Evolutionary conservation across 164 flowering plant genomes (phyloP).

Genomic region (Stephania yunnanensis): DNA sequence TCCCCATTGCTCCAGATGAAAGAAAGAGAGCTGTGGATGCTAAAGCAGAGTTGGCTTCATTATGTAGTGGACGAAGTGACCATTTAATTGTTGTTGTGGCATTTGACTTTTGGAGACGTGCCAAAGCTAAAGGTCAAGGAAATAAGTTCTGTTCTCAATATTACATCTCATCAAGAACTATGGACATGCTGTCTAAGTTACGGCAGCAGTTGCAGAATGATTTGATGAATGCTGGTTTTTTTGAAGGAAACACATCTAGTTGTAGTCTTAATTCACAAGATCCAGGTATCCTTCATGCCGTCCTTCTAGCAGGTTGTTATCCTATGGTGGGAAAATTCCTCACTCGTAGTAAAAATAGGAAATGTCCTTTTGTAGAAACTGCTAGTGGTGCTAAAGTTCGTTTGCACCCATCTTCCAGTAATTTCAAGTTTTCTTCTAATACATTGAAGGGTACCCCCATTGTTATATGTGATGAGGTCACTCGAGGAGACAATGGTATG

Average conservation of each 20-base stretch:
- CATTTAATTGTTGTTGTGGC: constrained; percentile 81
- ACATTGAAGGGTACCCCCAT: constrained; percentile 30
- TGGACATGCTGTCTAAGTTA: constrained; percentile 68
- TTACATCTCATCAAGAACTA: constrained; percentile 57
- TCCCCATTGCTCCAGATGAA: constrained; percentile 64
- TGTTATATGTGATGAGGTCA: constrained; percentile 71
- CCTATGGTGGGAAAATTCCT: constrained; percentile 82
- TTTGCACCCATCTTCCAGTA: constrained; percentile 53
- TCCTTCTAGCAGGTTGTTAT: constrained; percentile 79
- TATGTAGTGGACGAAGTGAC: constrained; percentile 81
- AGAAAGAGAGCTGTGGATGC: constrained; percentile 66
- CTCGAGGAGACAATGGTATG: constrained; percentile 70
- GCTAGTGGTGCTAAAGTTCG: constrained; percentile 61
- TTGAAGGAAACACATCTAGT: constrained; percentile 45
- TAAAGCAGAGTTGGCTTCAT: constrained; percentile 60
- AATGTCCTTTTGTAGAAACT: constrained; percentile 46
- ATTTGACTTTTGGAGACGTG: constrained; percentile 81
- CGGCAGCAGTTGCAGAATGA: constrained; percentile 75
- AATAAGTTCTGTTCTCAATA: constrained; percentile 59
- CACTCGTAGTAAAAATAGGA: constrained; percentile 28
- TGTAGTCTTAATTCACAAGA: constrained; percentile 69
- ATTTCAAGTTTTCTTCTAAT: constrained; percentile 27
- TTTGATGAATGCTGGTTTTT: constrained; percentile 51
- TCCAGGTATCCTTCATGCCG: constrained; percentile 84
- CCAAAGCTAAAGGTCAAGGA: constrained; percentile 59